These are phyloP conservation scores for Xylaria multiplex DNA, from an alignment of 2,329 filamentous ascomycete genomes.

Conservation along the genomic window DNA sequence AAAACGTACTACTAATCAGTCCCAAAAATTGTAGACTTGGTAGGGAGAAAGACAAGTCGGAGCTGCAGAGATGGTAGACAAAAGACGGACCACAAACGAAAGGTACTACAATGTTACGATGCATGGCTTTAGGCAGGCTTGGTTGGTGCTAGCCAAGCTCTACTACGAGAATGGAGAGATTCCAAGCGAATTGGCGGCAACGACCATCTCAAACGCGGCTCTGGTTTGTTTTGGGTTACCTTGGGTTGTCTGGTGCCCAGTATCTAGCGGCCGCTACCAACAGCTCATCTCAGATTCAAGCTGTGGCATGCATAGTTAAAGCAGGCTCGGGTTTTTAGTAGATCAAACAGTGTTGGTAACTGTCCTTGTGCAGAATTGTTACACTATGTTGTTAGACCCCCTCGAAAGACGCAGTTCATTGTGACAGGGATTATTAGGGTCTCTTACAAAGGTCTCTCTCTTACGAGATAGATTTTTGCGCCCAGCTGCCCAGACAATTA, in stretches of 20 bases:
- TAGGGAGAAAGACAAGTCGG: conserved; percentile 7
- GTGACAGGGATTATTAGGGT: background rate
- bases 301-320: background rate
- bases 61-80: background rate
- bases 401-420: conserved; percentile 15
- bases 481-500: conserved; percentile 21
- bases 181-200: conserved; percentile 23
- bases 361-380: background rate
- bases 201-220: conserved; percentile 6
- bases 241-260: background rate
- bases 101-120: conserved; percentile 8
- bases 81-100: conserved; percentile 4
- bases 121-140: conserved; percentile 13
- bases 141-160: conserved; percentile 25
- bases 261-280: too few species aligned
- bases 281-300: background rate
- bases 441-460: background rate
- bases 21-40: background rate
- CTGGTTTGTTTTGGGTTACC: background rate
- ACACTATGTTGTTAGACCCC: background rate
- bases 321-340: conserved; percentile 13
- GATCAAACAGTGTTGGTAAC: conserved; percentile 27
- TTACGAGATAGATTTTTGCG: background rate
- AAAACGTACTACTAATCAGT: background rate
- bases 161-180: conserved; percentile 2